Percentiles rank a stretch among this genome's conserved stretches.
phyloP scores from a whole-genome alignment of 441 rosid genomes.

The Pelargonium fulgidum region DNA sequence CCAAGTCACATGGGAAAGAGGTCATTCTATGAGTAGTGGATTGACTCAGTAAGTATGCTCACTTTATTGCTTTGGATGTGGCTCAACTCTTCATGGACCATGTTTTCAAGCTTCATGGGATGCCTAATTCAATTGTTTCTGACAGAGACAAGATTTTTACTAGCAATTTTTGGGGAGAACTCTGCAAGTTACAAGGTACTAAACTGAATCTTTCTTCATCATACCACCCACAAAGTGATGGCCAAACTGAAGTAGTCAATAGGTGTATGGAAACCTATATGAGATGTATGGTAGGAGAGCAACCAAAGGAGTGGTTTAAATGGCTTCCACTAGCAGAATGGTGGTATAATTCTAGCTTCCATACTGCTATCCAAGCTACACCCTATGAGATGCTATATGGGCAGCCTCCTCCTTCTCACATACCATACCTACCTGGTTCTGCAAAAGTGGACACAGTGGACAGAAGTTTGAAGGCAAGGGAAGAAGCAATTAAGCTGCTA shows the following conservation, averaged over 20 bases:
- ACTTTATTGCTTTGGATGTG: background rate
- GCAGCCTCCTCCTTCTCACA: background rate
- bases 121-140: background rate
- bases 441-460: background rate
- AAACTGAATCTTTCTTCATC: background rate
- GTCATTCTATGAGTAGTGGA: slow-evolving; percentile 16
- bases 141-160: background rate
- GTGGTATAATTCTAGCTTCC: background rate
- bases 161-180: background rate
- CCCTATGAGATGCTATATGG: background rate
- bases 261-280: background rate
- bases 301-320: background rate
- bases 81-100: background rate
- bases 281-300: background rate
- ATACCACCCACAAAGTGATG: slow-evolving; percentile 3
- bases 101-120: background rate
- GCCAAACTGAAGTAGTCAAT: slow-evolving; percentile 6
- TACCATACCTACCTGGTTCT: too few relatives aligned
- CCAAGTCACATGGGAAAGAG: background rate
- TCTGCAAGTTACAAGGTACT: background rate
- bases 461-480: background rate
- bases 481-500: background rate
- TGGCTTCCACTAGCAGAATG: background rate
- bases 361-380: background rate
- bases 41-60: background rate